Evolutionary conservation across 106 monocot genomes (phyloP).

Genomic region (Dioscorea dumetorum): DNA sequence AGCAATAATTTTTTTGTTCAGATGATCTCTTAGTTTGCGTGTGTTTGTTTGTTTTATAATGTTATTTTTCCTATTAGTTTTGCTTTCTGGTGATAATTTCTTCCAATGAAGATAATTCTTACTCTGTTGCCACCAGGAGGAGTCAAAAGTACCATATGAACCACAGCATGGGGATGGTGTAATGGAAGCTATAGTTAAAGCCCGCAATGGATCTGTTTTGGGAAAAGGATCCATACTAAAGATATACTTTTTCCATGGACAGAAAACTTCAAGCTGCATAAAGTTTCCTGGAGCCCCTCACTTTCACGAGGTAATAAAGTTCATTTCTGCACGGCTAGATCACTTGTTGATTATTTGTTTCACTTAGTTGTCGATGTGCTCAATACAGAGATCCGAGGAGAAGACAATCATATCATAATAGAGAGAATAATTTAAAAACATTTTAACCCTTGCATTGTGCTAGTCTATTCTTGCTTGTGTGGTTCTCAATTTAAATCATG

Average conservation of each 20-base stretch:
- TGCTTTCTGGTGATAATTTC: background rate
- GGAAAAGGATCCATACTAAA: slow-evolving; percentile 97
- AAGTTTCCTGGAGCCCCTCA: slow-evolving; percentile 61
- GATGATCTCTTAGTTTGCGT: background rate
- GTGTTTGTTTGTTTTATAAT: background rate
- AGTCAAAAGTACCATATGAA: slow-evolving; percentile 35
- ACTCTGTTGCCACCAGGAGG: slow-evolving; percentile 31
- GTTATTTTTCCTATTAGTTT: background rate
- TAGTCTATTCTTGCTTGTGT: no score
- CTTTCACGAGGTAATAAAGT: slow-evolving; percentile 59
- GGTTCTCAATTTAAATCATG: no score
- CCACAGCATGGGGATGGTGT: slow-evolving; percentile 64
- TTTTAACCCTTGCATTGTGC: no score
- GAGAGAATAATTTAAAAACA: no score
- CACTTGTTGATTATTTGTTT: no score
- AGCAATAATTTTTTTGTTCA: background rate
- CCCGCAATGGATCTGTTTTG: slow-evolving; percentile 93
- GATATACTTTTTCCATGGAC: slow-evolving; percentile 86
- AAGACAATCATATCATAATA: no score
- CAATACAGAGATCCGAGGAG: no score
- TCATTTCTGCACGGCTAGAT: no score
- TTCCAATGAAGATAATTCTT: background rate
- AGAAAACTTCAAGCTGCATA: slow-evolving; percentile 59
- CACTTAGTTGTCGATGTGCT: no score
- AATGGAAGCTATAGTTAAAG: slow-evolving; percentile 90